Evolutionary conservation across 208 protist species (phyloP), one percentile per base, ranked within the genome.

Genomic region (Acanthamoeba divionensis): DNA sequence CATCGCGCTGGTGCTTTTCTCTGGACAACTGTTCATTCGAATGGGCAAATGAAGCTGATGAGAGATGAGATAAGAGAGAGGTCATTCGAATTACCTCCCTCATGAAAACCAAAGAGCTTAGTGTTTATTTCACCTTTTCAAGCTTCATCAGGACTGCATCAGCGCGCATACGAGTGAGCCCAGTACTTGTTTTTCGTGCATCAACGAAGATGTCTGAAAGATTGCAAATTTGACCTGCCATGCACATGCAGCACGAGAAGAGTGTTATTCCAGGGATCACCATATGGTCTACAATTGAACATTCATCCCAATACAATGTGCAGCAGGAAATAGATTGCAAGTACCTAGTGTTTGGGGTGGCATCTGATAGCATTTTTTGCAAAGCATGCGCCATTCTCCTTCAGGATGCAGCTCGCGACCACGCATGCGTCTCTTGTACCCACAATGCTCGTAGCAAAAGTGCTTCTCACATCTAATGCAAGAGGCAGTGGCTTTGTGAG

Each of bases 391-490:
- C 41, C 57, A 41, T 12, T 5, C 69, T 13, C 21, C 69, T n/a
- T n/a, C n/a, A n/a, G n/a, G n/a, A n/a, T n/a, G n/a, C n/a, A n/a
- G n/a, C n/a, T n/a, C n/a, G n/a, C n/a, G n/a, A 33, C 13, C 24
- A 12, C 10, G 44, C 4, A 18, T 26, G 8, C 44, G 48, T 63
- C 75, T 48, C 21, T 54, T 29, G 75, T 63, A 85, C 15, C 75
- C 52, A 31, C 75, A 85, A n/a, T 85, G 75, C 50, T 21, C 8
- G 50, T 85, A 85, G 75, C 75, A 85, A n/a, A 45, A 85, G 75
- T 85, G 75, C 1, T 26, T 29, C 75, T 63, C 48, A 54, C 75
- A 85, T 44, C 75, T 85, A 21, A 24, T 21, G 5, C 13, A 6
- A 82, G 54, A 8, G 4, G 41, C 4, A 21, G 36, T 24, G 36